Base-by-base conservation (phyloP, 371 early-diverging fungal species). In the Mucor mucedo region DNA sequence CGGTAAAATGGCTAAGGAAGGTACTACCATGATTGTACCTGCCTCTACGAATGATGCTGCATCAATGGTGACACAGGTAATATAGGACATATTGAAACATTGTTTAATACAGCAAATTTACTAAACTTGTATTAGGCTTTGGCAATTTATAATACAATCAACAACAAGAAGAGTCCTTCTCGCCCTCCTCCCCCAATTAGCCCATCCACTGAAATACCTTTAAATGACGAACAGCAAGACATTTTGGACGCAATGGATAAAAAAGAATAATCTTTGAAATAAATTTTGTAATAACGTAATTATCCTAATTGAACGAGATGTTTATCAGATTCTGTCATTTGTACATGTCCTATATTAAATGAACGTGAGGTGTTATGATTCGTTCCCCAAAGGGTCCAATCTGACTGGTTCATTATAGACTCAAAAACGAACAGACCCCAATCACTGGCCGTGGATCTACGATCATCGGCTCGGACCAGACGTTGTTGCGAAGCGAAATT, bases 1-100 rank as follows among this genome's bases (percentile, higher is more conserved):
- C 73, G 93, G 89, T 28, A 82, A 87, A 61, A 83, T 98, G 64
- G 98, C 97, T 32, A 96, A 98, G 84, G 90, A 96, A 70, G 85
- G 91, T 32, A 98, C 91, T 48, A 94, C 98, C 0, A 84, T 98
- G 56, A 88, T 98, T 58, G 88, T 97, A n/a, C 98, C 97, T 10
- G 89, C 92, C 32, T 81, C 90, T 38, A 87, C 93, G 39, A 85
- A 84, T 47, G 95, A 98, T 67, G 89, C 92, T 38, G 87, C 89
- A 27, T 79, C 86, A 13, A 92, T 93, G 91, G 94, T 95, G 32
- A 88, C 91, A 52, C 93, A 94, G 85, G 93, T 76, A 75, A 57
- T 6, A 38, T 41, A 10, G 11, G 50, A 58, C 32, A 29, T 14
- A 30, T 42, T 3, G 21, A 39, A 47, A 41, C 13, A 14, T 21